These are phyloP conservation scores for Chalciporus piperatus DNA, from an alignment of 768 basidiomycete genomes.

Conservation along the genomic window DNA sequence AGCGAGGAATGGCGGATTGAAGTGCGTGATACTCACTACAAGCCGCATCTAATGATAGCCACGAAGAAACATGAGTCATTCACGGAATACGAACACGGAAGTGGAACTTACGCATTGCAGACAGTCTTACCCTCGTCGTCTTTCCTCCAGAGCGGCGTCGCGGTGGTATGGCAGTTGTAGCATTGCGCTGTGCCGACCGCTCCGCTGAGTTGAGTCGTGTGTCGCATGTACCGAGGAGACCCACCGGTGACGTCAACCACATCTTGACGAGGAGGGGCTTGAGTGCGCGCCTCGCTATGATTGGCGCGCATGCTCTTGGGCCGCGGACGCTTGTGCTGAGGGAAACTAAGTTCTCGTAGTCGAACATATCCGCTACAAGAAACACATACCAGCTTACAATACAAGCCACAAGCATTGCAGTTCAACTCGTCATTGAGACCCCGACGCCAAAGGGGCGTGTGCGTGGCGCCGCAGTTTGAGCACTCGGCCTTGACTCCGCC, in stretches of 20 bases:
- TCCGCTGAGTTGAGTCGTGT: constrained; percentile 29
- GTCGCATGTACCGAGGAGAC: constrained; percentile 35
- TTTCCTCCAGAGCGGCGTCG: constrained; percentile 87
- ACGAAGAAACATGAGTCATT: constrained; percentile 10
- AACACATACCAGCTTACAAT: constrained; percentile 73
- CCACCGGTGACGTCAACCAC: constrained; percentile 71
- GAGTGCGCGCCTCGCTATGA: constrained; percentile 69
- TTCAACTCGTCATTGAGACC: constrained; percentile 87
- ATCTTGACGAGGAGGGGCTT: constrained; percentile 63
- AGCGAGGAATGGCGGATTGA: constrained; percentile 3
- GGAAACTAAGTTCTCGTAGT: background rate
- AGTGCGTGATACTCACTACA: constrained; percentile 51
- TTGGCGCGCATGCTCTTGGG: constrained; percentile 84
- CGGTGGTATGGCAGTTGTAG: constrained; percentile 87
- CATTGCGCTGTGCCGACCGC: constrained; percentile 62
- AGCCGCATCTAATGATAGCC: constrained; percentile 55
- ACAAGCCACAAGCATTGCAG: constrained; percentile 85
- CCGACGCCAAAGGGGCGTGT: constrained; percentile 84
- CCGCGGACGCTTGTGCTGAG: constrained; percentile 81
- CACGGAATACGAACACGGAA: constrained; percentile 2
- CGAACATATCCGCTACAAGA: background rate
- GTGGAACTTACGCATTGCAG: constrained; percentile 81
- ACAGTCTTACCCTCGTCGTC: constrained; percentile 90
- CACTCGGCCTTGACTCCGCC: constrained; percentile 78
- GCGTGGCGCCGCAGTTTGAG: constrained; percentile 85